Percentiles rank a stretch among this genome's conserved stretches.
Conservation (phyloP, 139 green algal genomes). For the Chlamydomonas schloesseri region DNA sequence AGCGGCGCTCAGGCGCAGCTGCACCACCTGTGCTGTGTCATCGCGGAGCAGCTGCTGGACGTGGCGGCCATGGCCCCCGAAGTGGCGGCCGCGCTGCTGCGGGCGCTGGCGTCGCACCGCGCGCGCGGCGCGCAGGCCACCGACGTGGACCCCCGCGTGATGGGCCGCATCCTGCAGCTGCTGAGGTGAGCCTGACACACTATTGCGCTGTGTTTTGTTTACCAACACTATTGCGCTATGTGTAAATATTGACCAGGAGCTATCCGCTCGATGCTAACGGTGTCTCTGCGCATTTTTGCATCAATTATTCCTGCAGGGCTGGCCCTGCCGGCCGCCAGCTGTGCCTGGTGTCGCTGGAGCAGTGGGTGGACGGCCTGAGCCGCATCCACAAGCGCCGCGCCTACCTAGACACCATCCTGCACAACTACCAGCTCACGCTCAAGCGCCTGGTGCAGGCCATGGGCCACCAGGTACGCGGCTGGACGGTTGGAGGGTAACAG, state of each 20-base stretch:
- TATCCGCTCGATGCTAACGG: too few relatives aligned
- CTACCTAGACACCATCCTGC: conserved; percentile 51
- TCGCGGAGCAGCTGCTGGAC: conserved; percentile 45
- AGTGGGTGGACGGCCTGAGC: conserved; percentile 45
- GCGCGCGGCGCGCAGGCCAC: conserved; percentile 33
- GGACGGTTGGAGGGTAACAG: too few relatives aligned
- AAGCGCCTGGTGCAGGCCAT: conserved; percentile 38
- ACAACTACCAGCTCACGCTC: conserved; percentile 50
- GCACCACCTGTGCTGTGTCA: conserved; percentile 39
- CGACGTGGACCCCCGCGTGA: conserved; percentile 42
- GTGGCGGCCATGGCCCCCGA: conserved; percentile 38
- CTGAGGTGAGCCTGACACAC: conserved; percentile 15
- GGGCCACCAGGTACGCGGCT: conserved; percentile 23
- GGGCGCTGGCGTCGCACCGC: conserved; percentile 29
- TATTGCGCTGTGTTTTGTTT: too few relatives aligned
- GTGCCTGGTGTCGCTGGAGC: conserved; percentile 42
- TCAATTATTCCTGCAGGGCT: not conserved
- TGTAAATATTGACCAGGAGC: too few relatives aligned
- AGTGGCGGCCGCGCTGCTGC: conserved; percentile 39
- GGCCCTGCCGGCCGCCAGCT: conserved; percentile 34
- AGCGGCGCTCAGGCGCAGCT: conserved; percentile 34
- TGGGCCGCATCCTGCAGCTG: conserved; percentile 44
- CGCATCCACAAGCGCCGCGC: conserved; percentile 43
- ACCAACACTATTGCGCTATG: too few relatives aligned
- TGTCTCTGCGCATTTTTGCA: too few relatives aligned